Evolutionary conservation across 768 basidiomycete species (phyloP).

Genomic region (Tylopilus sp.): DNA sequence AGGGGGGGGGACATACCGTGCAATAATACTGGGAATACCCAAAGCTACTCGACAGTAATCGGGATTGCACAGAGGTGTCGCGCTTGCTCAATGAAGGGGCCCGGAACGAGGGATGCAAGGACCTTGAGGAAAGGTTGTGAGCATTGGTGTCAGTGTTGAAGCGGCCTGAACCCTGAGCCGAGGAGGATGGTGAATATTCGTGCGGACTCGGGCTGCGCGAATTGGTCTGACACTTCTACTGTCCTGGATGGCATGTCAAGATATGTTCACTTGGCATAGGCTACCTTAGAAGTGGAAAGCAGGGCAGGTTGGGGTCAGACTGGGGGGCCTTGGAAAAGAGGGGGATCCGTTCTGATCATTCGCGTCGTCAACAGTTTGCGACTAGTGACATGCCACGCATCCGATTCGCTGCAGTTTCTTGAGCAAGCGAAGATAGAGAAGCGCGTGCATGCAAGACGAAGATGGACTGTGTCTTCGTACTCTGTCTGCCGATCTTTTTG

Average conservation of each 20-base stretch:
- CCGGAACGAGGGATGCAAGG: conserved; percentile 60
- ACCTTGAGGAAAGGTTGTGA: conserved; percentile 58
- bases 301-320: conserved; percentile 77
- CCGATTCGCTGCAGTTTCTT: conserved; percentile 85
- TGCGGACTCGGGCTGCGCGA: conserved; percentile 86
- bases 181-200: conserved; percentile 87
- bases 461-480: conserved; percentile 68
- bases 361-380: background rate
- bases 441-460: conserved; percentile 76
- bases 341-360: conserved; percentile 79
- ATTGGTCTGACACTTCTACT: conserved; percentile 86
- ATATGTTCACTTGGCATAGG: background rate
- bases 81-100: conserved; percentile 61
- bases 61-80: conserved; percentile 88
- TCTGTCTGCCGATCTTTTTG: conserved; percentile 86
- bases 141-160: conserved; percentile 49
- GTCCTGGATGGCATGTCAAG: conserved; percentile 45
- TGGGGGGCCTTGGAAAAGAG: conserved; percentile 63
- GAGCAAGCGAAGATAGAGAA: conserved; percentile 83
- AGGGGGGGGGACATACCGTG: conserved; percentile 47
- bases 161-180: conserved; percentile 49
- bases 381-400: conserved; percentile 37
- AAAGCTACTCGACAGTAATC: conserved; percentile 80
- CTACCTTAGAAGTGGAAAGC: conserved; percentile 73
- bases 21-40: conserved; percentile 63